These are phyloP conservation scores for Neoboletus subvelutipes DNA, from an alignment of 768 basidiomycete genomes.

Conservation along the genomic window DNA sequence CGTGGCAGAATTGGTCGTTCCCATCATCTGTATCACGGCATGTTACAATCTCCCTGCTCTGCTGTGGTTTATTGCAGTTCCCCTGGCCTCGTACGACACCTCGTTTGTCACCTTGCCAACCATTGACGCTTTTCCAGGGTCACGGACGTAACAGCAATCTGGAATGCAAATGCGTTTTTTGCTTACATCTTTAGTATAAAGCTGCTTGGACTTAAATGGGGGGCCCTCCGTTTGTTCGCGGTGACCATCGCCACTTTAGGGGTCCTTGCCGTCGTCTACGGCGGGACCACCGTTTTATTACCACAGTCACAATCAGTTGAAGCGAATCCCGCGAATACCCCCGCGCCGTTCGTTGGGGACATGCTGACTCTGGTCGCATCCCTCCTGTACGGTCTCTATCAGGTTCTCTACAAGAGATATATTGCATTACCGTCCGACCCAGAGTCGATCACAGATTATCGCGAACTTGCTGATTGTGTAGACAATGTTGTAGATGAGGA, in stretches of 20 bases:
- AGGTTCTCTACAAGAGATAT: slow-evolving; percentile 83
- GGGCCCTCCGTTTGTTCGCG: slow-evolving; percentile 60
- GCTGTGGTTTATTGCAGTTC: slow-evolving; percentile 74
- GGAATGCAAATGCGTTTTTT: slow-evolving; percentile 91
- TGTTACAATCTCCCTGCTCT: slow-evolving; percentile 65
- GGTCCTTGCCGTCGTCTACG: slow-evolving; percentile 79
- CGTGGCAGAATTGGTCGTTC: slow-evolving; percentile 35
- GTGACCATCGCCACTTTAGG: slow-evolving; percentile 82
- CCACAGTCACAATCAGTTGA: slow-evolving; percentile 18
- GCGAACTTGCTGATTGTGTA: slow-evolving; percentile 41
- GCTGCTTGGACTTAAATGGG: slow-evolving; percentile 62
- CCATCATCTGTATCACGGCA: slow-evolving; percentile 24
- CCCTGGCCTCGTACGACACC: slow-evolving; percentile 63
- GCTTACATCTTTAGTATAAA: slow-evolving; percentile 85
- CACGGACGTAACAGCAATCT: slow-evolving; percentile 83
- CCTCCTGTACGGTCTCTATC: slow-evolving; percentile 71
- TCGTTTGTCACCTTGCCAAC: not conserved
- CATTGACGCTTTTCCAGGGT: slow-evolving; percentile 45
- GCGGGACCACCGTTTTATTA: slow-evolving; percentile 45
- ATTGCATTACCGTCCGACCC: slow-evolving; percentile 68
- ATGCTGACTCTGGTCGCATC: slow-evolving; percentile 71
- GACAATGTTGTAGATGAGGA: slow-evolving; percentile 29
- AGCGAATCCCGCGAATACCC: slow-evolving; percentile 19
- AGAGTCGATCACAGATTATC: slow-evolving; percentile 49
- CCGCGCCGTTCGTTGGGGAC: slow-evolving; percentile 69